These are phyloP conservation scores for Chlorella sp. DNA, from an alignment of 139 green algal species.

Conservation along the genomic window DNA sequence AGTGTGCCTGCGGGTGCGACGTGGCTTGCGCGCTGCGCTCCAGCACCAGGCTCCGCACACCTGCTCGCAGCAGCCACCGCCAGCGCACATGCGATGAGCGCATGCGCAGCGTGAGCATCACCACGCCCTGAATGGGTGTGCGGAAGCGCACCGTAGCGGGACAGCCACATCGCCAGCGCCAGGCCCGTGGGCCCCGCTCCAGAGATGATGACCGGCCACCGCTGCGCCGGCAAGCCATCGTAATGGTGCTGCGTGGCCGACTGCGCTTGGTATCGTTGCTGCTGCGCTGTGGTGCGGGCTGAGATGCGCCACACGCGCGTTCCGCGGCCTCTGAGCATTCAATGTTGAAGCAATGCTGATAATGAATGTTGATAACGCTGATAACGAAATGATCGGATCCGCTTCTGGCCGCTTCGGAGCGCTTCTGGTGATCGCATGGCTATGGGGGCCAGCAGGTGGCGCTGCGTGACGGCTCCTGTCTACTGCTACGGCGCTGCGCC, in stretches of 20 bases:
- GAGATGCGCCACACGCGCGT: not conserved
- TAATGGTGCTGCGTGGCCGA: too few relatives aligned
- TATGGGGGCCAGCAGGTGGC: too few relatives aligned
- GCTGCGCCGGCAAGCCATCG: too few relatives aligned
- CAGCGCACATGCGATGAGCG: not conserved
- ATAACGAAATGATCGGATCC: too few relatives aligned
- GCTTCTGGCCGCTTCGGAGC: too few relatives aligned
- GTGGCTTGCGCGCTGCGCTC: slow-evolving; percentile 40
- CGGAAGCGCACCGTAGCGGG: not conserved
- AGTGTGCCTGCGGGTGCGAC: slow-evolving; percentile 83
- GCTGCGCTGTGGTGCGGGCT: not conserved
- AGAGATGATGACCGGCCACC: not conserved
- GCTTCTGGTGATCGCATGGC: too few relatives aligned
- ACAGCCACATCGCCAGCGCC: not conserved
- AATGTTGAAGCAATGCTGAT: not conserved
- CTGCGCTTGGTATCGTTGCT: not conserved
- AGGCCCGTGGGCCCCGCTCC: not conserved
- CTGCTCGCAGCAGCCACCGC: slow-evolving; percentile 11
- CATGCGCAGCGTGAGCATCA: not conserved
- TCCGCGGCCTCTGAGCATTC: not conserved
- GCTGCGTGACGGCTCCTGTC: too few relatives aligned
- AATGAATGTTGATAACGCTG: too few relatives aligned
- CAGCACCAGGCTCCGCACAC: slow-evolving; percentile 58
- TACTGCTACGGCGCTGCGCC: not conserved
- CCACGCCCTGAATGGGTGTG: not conserved